Base-by-base conservation (phyloP, 2,329 filamentous ascomycete genomes). In the Pseudocercospora ulei region DNA sequence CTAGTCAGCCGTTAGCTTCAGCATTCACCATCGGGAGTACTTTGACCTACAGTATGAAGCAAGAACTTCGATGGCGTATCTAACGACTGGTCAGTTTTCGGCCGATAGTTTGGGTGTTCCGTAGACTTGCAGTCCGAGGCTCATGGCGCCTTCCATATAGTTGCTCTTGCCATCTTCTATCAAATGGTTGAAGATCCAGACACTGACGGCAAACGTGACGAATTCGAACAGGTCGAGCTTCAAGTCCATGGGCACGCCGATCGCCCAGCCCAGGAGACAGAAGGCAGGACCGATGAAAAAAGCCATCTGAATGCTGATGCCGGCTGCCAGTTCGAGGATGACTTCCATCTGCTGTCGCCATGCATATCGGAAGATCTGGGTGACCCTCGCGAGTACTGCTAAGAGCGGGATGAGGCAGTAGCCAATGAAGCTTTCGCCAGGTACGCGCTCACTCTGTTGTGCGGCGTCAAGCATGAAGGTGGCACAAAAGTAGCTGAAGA, bases 131-230 rank as follows among this genome's bases (percentile, higher is more conserved):
- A 37, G 35, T 11, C 35, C 35, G 24, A 37, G 23, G 25, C 35
- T 37, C 35, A 37, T 37, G 6, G 23, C 23, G 5, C 33, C 33
- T 12, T 35, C 33, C 35, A 37, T 37, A 18, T 37, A 37, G 16
- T 37, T 37, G 23, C 35, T 29, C 20, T 37, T 37, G 14, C 35
- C 35, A 11, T 37, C 35, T 9, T 37, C 23, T 7, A 37, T 27
- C 7, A 37, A 17, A 18, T 27, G 25, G 5, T 28, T 27, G 16
- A 37, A 37, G 35, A 37, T 37, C 35, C 35, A 37, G 2, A 37
- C 35, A 12, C 35, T 37, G 23, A 20, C 22, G 5, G 23, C 35
- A 37, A 27, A 37, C 14, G 24, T 27, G 5, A 37, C 35, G 22
- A 37, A 26, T 20, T 37, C 35, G 9, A 37, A 28, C 14, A 37